Conservation (phyloP, 805 yeast genomes). For the Saccharomyces jurei region DNA sequence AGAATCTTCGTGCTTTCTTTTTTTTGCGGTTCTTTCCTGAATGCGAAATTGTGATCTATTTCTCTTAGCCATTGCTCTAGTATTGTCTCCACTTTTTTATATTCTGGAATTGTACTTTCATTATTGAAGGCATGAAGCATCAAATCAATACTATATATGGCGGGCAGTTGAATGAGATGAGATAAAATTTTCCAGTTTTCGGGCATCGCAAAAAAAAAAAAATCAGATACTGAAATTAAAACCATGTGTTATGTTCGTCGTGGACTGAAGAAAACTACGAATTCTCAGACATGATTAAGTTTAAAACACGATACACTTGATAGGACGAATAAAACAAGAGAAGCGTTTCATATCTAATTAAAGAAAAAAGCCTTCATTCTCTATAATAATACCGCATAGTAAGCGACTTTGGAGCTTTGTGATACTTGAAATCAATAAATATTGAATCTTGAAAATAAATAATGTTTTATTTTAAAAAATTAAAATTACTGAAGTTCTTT, state of each 20-base stretch:
- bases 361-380: neutral
- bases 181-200: neutral
- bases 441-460: neutral
- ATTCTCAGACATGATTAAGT: too few relatives aligned
- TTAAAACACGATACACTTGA: neutral
- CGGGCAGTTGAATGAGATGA: neutral
- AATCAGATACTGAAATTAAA: neutral
- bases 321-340: neutral
- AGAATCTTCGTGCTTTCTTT: constrained; percentile 27
- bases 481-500: neutral
- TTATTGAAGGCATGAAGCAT: neutral
- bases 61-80: constrained; percentile 19
- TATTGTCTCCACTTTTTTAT: neutral
- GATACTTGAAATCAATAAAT: neutral
- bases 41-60: constrained; percentile 24
- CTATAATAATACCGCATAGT: neutral
- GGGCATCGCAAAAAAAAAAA: neutral
- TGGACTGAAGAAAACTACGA: neutral
- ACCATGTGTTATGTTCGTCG: neutral
- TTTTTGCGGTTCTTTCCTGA: constrained; percentile 24
- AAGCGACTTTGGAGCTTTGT: neutral
- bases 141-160: neutral
- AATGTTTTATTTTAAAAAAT: neutral
- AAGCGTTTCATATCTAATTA: neutral
- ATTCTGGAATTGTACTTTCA: neutral